These are phyloP conservation scores for Trichomonascaceae sp. DNA, from an alignment of 1,139 yeast species.

Conservation along the genomic window DNA sequence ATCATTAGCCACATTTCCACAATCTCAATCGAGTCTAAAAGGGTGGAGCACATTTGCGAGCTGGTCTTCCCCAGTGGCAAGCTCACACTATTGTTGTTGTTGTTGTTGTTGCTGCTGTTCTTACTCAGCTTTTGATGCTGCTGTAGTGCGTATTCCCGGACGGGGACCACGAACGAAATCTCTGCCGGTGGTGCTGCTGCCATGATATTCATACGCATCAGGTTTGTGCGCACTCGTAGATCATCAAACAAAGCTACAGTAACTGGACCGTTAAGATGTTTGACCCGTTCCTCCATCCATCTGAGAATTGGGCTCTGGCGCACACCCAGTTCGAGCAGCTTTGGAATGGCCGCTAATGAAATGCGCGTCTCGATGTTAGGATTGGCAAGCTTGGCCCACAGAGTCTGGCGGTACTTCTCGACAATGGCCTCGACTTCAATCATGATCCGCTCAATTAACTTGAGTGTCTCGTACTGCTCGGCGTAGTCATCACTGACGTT, in stretches of 20 bases:
- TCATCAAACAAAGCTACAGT: constrained; percentile 27
- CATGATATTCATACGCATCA: constrained; percentile 22
- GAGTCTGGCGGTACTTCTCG: constrained; percentile 46
- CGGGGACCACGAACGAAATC: constrained; percentile 13
- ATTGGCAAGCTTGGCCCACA: constrained; percentile 45
- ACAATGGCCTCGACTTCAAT: constrained; percentile 52
- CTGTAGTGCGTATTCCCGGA: constrained; percentile 6
- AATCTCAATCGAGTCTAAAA: constrained; percentile 34
- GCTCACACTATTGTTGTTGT: neutral
- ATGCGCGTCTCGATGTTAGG: constrained; percentile 24
- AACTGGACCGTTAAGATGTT: constrained; percentile 28
- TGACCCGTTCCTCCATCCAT: constrained; percentile 42
- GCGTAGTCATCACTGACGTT: constrained; percentile 17
- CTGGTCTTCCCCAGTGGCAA: constrained; percentile 1
- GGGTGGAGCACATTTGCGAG: too few relatives aligned
- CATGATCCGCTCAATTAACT: constrained; percentile 44
- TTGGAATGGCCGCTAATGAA: constrained; percentile 44
- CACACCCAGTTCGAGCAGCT: constrained; percentile 45
- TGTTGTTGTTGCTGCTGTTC: neutral
- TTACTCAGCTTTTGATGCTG: constrained; percentile 2
- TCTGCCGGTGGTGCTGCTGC: constrained; percentile 16
- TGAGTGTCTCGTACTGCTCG: constrained; percentile 15
- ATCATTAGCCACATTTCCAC: constrained; percentile 43
- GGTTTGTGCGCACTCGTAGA: constrained; percentile 21
- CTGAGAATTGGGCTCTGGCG: constrained; percentile 52